Percentiles rank a stretch among this genome's conserved stretches.
These are phyloP conservation scores for Clarireedia hainanense DNA, from an alignment of 2,329 filamentous ascomycete species.

Conservation along the genomic window DNA sequence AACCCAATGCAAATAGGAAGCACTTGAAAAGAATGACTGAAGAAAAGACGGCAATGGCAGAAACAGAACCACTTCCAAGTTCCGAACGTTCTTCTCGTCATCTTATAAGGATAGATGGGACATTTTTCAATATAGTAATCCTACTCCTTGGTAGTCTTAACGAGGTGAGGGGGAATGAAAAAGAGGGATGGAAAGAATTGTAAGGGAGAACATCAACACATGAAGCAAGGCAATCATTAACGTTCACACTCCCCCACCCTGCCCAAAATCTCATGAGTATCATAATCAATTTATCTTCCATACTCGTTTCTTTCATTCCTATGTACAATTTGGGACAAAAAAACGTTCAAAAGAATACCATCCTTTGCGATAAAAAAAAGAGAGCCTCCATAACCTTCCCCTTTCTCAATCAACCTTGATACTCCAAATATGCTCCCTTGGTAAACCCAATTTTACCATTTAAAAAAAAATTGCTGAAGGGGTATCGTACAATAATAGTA, in stretches of 20 bases:
- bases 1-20: not conserved
- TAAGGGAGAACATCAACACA: not conserved
- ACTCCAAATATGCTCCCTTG: constrained; percentile 15
- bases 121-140: not conserved
- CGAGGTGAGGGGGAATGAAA: constrained; percentile 1
- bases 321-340: constrained; percentile 18
- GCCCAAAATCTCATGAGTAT: constrained; percentile 3
- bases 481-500: constrained; percentile 22
- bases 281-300: constrained; percentile 13
- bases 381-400: not conserved
- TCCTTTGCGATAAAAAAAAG: constrained; percentile 7
- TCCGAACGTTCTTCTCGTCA: not conserved
- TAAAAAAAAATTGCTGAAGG: constrained; percentile 14
- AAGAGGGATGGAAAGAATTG: not conserved
- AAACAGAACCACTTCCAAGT: not conserved
- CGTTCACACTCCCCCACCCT: not conserved
- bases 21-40: not conserved
- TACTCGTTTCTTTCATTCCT: constrained; percentile 15
- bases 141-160: not conserved
- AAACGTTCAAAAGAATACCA: constrained; percentile 11
- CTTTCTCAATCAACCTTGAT: not conserved
- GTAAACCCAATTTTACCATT: not conserved
- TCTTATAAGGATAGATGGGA: constrained; percentile 2
- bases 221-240: constrained; percentile 1
- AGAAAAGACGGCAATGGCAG: not conserved